These are phyloP conservation scores for Neoarthrinium moseri DNA, from an alignment of 2,329 filamentous ascomycete species.

Conservation along the genomic window DNA sequence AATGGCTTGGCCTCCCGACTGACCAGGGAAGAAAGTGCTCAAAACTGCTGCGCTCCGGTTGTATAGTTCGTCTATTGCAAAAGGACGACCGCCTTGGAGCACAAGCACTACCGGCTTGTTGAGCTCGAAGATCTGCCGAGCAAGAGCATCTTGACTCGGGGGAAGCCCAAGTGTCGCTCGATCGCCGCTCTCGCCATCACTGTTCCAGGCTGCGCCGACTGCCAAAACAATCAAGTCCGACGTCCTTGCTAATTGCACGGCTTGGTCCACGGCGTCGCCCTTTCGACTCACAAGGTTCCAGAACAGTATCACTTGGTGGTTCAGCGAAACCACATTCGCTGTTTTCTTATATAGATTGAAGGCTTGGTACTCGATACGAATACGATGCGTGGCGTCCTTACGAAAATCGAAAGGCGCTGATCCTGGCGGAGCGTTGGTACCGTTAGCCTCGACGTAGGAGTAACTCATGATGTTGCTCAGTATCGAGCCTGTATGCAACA, in stretches of 20 bases:
- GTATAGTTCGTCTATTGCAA: slow-evolving; percentile 40
- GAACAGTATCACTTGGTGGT: slow-evolving; percentile 40
- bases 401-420: slow-evolving; percentile 35
- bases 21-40: slow-evolving; percentile 33
- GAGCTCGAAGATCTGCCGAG: slow-evolving; percentile 33
- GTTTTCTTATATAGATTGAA: slow-evolving; percentile 37
- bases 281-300: slow-evolving; percentile 42
- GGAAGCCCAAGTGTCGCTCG: slow-evolving; percentile 35
- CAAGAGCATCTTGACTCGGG: slow-evolving; percentile 35
- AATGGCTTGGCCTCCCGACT: slow-evolving; percentile 32
- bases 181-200: slow-evolving; percentile 41
- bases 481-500: slow-evolving; percentile 28
- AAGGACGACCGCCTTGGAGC: slow-evolving; percentile 39
- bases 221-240: slow-evolving; percentile 38
- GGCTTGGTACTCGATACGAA: slow-evolving; percentile 41
- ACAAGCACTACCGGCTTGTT: slow-evolving; percentile 39
- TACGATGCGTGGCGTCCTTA: slow-evolving; percentile 29
- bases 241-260: slow-evolving; percentile 30
- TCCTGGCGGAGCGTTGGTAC: slow-evolving; percentile 33
- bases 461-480: slow-evolving; percentile 39
- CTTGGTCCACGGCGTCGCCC: slow-evolving; percentile 27
- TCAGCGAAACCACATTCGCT: slow-evolving; percentile 37
- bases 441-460: slow-evolving; percentile 33
- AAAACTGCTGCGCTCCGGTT: slow-evolving; percentile 36
- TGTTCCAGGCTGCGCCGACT: slow-evolving; percentile 42